These are phyloP conservation scores for Amoebophrya sp. DNA, from an alignment of 169 alveolate genomes.

Conservation along the genomic window DNA sequence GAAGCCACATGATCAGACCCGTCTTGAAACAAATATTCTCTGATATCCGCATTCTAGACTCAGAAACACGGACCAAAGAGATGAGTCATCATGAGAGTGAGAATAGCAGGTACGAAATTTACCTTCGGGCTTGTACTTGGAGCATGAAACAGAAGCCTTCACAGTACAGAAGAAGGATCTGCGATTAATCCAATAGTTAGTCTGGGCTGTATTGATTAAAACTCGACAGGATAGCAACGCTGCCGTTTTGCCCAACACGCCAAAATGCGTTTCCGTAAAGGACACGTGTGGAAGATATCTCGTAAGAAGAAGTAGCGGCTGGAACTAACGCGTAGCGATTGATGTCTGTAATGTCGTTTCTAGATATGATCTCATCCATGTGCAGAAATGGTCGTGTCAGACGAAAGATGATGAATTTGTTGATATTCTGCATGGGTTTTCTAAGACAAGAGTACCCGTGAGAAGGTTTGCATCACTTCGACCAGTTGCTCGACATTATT, in stretches of 20 bases:
- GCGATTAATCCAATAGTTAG: neutral
- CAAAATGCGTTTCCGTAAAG: no score
- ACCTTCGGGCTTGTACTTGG: neutral
- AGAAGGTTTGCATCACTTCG: no score
- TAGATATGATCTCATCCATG: no score
- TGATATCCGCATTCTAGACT: neutral
- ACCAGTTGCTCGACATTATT: no score
- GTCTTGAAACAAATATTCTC: conserved; percentile 18
- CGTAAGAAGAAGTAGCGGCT: no score
- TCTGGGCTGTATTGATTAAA: neutral
- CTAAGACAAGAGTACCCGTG: no score
- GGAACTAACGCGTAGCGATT: no score
- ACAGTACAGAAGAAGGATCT: neutral
- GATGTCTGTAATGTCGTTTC: no score
- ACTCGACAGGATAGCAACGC: neutral
- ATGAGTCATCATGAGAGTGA: neutral
- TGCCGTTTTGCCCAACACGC: neutral
- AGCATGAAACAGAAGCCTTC: neutral
- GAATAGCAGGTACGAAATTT: neutral
- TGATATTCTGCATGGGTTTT: no score
- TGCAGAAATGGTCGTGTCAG: no score
- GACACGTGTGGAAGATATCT: no score
- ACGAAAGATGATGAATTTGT: no score
- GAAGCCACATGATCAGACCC: conserved; percentile 24
- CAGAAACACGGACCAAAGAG: conserved; percentile 25